These are phyloP conservation scores for Myxozyma sirexii DNA, from an alignment of 805 yeast species.

Conservation along the genomic window DNA sequence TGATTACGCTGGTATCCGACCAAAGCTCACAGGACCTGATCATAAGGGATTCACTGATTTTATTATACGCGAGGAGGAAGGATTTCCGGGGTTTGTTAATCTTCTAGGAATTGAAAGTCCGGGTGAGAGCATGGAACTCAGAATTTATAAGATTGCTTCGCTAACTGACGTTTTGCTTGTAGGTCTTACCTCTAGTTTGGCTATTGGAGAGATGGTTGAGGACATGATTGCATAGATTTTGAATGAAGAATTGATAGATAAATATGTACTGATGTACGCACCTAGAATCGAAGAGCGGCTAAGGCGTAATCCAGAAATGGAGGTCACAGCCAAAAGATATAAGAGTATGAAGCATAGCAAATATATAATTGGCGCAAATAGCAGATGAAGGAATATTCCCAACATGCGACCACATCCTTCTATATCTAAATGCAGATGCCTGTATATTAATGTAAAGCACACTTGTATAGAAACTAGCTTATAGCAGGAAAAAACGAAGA, in stretches of 20 bases:
- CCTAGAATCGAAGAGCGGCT: too few relatives aligned
- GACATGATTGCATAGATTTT: conserved; percentile 25
- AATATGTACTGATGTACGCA: too few relatives aligned
- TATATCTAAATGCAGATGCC: too few relatives aligned
- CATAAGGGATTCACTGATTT: conserved; percentile 66
- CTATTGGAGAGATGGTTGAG: conserved; percentile 74
- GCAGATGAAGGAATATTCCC: too few relatives aligned
- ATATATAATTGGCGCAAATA: too few relatives aligned
- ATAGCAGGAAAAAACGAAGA: too few relatives aligned
- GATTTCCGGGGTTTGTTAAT: conserved; percentile 76
- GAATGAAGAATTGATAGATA: background rate
- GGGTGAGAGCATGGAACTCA: conserved; percentile 1
- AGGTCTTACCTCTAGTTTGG: conserved; percentile 81
- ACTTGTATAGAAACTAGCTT: too few relatives aligned
- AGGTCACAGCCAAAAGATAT: too few relatives aligned
- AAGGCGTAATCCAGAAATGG: too few relatives aligned
- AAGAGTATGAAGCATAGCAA: too few relatives aligned
- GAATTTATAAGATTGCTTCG: background rate
- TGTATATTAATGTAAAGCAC: too few relatives aligned
- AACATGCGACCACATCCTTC: too few relatives aligned
- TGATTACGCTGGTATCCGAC: conserved; percentile 80
- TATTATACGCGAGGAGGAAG: conserved; percentile 67
- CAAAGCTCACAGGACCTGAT: conserved; percentile 61
- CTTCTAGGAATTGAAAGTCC: conserved; percentile 87
- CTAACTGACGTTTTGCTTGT: background rate